phyloP scores from a whole-genome alignment of 495 filamentous ascomycete species.

The Penicillium pancosmium region DNA sequence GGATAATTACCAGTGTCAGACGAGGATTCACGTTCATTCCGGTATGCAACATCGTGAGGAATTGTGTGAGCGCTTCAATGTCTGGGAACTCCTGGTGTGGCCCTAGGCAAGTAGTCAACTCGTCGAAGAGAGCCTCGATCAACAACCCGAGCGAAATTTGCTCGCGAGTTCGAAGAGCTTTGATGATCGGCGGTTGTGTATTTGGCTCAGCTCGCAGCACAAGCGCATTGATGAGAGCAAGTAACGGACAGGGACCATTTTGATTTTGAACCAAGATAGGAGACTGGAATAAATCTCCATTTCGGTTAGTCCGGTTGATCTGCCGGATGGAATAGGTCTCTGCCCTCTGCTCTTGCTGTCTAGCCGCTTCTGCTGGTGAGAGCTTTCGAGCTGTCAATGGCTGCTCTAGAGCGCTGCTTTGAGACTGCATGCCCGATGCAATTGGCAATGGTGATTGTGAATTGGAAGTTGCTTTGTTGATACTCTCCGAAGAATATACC shows the following conservation, averaged over 20 bases:
- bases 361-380: slow-evolving; percentile 40
- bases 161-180: slow-evolving; percentile 75
- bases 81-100: slow-evolving; percentile 72
- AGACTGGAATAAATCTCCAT: slow-evolving; percentile 53
- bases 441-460: background rate
- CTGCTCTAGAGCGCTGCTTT: background rate
- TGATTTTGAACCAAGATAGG: slow-evolving; percentile 89
- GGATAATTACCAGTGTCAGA: slow-evolving; percentile 57
- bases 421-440: background rate
- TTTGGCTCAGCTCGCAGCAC: slow-evolving; percentile 73
- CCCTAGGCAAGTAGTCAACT: slow-evolving; percentile 70
- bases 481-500: slow-evolving; percentile 18
- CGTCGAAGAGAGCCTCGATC: slow-evolving; percentile 86
- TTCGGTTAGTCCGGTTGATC: slow-evolving; percentile 60
- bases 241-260: slow-evolving; percentile 91
- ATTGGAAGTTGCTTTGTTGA: background rate
- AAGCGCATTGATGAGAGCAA: slow-evolving; percentile 92
- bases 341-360: slow-evolving; percentile 50
- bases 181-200: slow-evolving; percentile 68
- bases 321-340: slow-evolving; percentile 75
- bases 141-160: slow-evolving; percentile 85
- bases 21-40: slow-evolving; percentile 98
- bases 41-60: slow-evolving; percentile 87
- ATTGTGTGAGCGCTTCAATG: slow-evolving; percentile 81
- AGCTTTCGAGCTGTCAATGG: slow-evolving; percentile 14